Conservation (phyloP, 768 basidiomycete genomes). For the Xerocomellus amylosporus region DNA sequence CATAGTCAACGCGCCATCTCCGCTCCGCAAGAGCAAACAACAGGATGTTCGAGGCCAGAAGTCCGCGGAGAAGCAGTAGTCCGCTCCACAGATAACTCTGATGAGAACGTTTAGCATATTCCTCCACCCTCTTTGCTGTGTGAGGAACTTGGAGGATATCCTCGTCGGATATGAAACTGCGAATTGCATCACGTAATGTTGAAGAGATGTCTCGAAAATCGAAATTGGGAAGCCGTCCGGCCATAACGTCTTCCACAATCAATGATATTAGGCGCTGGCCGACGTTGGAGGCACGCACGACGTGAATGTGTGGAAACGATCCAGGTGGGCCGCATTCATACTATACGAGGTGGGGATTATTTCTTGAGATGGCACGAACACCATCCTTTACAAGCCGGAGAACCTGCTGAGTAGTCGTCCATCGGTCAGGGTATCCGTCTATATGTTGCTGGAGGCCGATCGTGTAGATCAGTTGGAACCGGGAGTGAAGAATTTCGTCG, state of each 20-base stretch:
- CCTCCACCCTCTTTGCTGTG: constrained; percentile 2
- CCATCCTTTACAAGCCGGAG: constrained; percentile 12
- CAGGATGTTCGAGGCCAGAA: constrained; percentile 27
- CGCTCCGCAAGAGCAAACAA: constrained; percentile 25
- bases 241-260: constrained; percentile 7
- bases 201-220: constrained; percentile 3
- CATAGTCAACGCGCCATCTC: constrained; percentile 37
- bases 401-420: constrained; percentile 28
- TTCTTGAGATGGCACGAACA: neutral
- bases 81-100: neutral
- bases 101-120: neutral
- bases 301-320: constrained; percentile 9
- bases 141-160: neutral
- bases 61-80: constrained; percentile 26
- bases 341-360: neutral
- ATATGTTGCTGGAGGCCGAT: constrained; percentile 20
- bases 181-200: neutral
- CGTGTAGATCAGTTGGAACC: constrained; percentile 20
- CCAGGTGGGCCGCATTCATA: neutral
- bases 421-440: constrained; percentile 28
- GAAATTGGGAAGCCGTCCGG: constrained; percentile 7
- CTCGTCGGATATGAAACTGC: constrained; percentile 11
- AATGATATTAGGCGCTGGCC: neutral
- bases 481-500: constrained; percentile 25
- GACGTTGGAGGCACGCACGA: neutral